These are phyloP conservation scores for Apophysomyces sp. DNA, from an alignment of 371 early-diverging fungal species.

Conservation along the genomic window DNA sequence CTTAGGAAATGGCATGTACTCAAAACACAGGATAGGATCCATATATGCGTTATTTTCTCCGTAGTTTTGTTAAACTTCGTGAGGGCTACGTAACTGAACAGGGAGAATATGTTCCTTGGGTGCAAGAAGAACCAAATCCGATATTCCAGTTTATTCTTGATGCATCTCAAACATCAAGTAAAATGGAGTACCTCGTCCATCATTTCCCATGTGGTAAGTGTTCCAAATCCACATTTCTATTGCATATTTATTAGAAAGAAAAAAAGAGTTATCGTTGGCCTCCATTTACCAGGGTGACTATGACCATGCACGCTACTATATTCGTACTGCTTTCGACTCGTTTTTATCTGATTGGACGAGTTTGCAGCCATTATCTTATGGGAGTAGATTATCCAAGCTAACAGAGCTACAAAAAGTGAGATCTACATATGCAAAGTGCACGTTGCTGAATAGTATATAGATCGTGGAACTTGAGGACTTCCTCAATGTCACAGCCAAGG, in stretches of 20 bases:
- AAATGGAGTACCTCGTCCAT: constrained; percentile 31
- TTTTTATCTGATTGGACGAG: constrained; percentile 55
- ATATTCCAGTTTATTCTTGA: constrained; percentile 48
- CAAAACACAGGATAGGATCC: constrained; percentile 25
- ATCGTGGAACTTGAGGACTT: constrained; percentile 66
- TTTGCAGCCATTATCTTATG: constrained; percentile 54
- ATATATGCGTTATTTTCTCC: constrained; percentile 55
- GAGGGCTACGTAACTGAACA: constrained; percentile 41
- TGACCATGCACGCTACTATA: constrained; percentile 51
- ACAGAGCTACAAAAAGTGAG: constrained; percentile 52
- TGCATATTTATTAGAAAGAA: background rate
- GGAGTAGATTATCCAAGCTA: constrained; percentile 46
- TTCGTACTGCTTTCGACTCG: constrained; percentile 50
- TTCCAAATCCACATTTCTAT: background rate
- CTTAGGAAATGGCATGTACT: background rate
- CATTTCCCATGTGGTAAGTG: constrained; percentile 55
- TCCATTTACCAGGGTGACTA: constrained; percentile 45
- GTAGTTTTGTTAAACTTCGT: constrained; percentile 51
- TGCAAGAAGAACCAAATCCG: constrained; percentile 50
- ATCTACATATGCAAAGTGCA: background rate
- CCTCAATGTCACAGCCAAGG: constrained; percentile 33
- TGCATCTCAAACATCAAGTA: constrained; percentile 40
- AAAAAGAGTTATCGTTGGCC: constrained; percentile 50
- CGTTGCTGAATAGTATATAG: constrained; percentile 19
- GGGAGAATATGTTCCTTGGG: constrained; percentile 42